Conservation (phyloP, 345 rosid species). For the Citrus cavaleriei region DNA sequence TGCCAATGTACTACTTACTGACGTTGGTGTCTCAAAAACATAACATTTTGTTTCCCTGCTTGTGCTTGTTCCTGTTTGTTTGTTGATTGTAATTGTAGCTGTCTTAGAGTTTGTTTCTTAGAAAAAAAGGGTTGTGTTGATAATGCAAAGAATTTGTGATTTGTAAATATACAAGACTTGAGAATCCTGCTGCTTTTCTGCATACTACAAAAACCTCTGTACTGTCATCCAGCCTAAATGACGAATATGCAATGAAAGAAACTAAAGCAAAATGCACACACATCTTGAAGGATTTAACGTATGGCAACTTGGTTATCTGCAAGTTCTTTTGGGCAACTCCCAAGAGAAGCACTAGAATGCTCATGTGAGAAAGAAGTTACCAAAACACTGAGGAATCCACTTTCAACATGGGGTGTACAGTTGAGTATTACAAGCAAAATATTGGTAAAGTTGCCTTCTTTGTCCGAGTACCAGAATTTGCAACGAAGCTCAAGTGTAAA, state of each 20-base stretch:
- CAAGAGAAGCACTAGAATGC: neutral
- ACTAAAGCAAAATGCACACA: neutral
- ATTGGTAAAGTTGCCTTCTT: constrained; percentile 7
- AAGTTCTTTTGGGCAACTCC: neutral
- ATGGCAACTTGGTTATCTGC: constrained; percentile 2
- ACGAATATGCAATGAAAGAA: neutral
- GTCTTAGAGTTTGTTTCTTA: neutral
- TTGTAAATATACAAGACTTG: neutral
- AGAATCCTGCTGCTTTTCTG: neutral
- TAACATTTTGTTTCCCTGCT: neutral
- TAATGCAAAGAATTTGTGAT: constrained; percentile 1
- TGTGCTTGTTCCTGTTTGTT: neutral
- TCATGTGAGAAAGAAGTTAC: constrained; percentile 18
- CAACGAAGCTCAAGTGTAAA: constrained; percentile 5
- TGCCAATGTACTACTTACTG: too few relatives aligned
- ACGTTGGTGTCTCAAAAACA: neutral
- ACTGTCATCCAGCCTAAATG: neutral
- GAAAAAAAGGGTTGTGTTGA: neutral
- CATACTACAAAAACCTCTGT: neutral
- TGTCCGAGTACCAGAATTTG: neutral
- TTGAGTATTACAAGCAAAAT: constrained; percentile 19
- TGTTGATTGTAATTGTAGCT: neutral
- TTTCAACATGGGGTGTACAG: constrained; percentile 5
- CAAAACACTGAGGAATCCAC: constrained; percentile 4
- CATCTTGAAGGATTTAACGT: neutral